A percentile compares a stretch with the other conserved stretches of the same genome.
Evolutionary conservation across 208 protist species (phyloP).

Genomic region (Acanthamoeba lenticulata): DNA sequence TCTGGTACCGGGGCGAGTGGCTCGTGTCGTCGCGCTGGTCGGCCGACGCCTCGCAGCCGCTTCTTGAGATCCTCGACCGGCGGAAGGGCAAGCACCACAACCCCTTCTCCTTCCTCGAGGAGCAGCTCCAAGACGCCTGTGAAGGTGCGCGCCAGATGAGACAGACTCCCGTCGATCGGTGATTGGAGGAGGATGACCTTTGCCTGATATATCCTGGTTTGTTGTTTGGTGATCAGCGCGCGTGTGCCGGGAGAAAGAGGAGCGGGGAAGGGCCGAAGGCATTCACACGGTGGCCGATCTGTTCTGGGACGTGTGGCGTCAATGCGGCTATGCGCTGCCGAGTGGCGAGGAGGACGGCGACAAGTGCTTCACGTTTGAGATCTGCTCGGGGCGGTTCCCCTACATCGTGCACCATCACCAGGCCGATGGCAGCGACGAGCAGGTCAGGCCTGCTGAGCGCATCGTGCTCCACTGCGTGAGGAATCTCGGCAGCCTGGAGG

Average conservation of each 20-base stretch:
- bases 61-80: background rate
- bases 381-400: constrained; percentile 11
- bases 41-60: constrained; percentile 7
- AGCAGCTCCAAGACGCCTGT: constrained; percentile 31
- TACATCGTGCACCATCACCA: background rate
- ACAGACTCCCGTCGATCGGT: no score
- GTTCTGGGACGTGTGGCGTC: constrained; percentile 29
- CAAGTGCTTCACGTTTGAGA: constrained; percentile 40
- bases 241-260: background rate
- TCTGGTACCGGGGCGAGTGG: constrained; percentile 12
- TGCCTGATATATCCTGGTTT: no score
- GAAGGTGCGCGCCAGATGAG: no score
- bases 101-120: constrained; percentile 17
- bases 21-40: background rate
- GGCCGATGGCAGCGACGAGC: background rate
- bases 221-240: no score
- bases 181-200: no score
- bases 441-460: background rate
- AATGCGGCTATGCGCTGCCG: background rate
- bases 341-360: background rate
- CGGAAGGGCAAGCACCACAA: constrained; percentile 44
- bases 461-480: background rate
- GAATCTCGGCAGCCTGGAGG: background rate
- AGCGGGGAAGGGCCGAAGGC: background rate
- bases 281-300: background rate